Base-by-base conservation (phyloP, 1,139 yeast genomes). In the Arxiozyma slooffiae region DNA sequence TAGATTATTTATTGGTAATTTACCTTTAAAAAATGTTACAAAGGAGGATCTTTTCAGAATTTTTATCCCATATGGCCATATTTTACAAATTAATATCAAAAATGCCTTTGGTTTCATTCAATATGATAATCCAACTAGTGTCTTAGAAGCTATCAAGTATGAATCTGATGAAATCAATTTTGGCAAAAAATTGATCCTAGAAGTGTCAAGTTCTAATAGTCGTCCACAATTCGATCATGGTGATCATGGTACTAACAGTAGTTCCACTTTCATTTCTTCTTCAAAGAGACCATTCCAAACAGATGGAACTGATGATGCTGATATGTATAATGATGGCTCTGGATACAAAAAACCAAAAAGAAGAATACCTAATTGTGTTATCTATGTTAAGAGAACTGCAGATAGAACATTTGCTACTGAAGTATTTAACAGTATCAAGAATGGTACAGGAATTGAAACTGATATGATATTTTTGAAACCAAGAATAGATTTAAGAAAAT, bases 21-120 rank as follows among this genome's bases (percentile, higher is more conserved):
- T 89, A 53, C 92, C 96, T 2, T 79, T 85, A 9, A 85, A 82
- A 54, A 77, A 83, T 30, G 75, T 83, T 26, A 72, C 82, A 11
- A 85, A 85, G 58, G 81, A 78, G 54, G 86, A 84, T 55, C 69
- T 88, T 24, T 89, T 80, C 67, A 74, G 92, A 55, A 74, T 87
- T 16, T 85, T 84, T 63, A 71, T 75, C 50, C 78, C 77, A 39
- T 85, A 85, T 63, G 97, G 97, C 18, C 80, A 79, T 44, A 78
- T 89, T 40, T 76, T 80, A 40, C 94, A 88, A 63, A 85, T 89
- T 50, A 77, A 88, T 41, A 73, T 86, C 50, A 88, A 87, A 62
- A 81, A 82, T 26, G 90, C 92, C 0, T 89, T 81, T 68, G 96
- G 95, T 0, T 89, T 89, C 68, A 81, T 85, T 42, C 97, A 89